Evolutionary conservation across 2,329 filamentous ascomycete species (phyloP).

Genomic region (Fusarium keratoplasticum): DNA sequence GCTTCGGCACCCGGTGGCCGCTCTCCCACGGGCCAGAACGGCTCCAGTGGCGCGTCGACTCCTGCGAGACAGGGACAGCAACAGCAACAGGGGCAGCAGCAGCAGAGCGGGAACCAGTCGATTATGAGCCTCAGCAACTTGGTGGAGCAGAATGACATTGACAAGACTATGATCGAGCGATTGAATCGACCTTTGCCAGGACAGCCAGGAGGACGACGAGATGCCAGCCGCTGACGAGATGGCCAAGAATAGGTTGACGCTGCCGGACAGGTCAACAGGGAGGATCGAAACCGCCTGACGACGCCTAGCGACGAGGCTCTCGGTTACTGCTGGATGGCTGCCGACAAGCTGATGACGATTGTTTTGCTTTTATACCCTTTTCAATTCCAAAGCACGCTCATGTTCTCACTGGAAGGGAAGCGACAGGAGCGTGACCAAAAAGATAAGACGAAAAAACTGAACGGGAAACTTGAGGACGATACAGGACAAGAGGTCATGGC

Average conservation of each 20-base stretch:
- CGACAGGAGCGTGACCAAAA: constrained; percentile 32
- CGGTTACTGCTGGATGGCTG: constrained; percentile 31
- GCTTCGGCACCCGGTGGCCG: constrained; percentile 47
- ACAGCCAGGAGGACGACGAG: constrained; percentile 30
- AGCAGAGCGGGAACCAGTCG: constrained; percentile 47
- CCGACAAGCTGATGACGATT: constrained; percentile 35
- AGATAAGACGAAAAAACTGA: constrained; percentile 21
- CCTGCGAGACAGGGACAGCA: constrained; percentile 44
- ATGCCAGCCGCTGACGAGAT: constrained; percentile 36
- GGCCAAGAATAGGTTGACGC: constrained; percentile 34
- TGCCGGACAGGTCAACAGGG: constrained; percentile 44
- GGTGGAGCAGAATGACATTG: constrained; percentile 65
- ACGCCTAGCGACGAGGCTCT: constrained; percentile 29
- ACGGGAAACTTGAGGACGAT: constrained; percentile 30
- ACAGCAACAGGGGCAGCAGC: background rate
- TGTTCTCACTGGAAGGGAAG: constrained; percentile 32
- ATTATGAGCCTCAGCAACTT: constrained; percentile 66
- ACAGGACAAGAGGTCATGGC: constrained; percentile 37
- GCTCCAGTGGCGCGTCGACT: constrained; percentile 52
- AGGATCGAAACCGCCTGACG: constrained; percentile 27
- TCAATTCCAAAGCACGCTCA: constrained; percentile 23
- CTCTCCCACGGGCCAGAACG: constrained; percentile 52
- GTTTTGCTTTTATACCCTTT: constrained; percentile 33
- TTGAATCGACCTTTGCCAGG: constrained; percentile 54
- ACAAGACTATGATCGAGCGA: constrained; percentile 65